phyloP scores from a whole-genome alignment of 371 early-diverging fungal species.

The Mortierella sp. region DNA sequence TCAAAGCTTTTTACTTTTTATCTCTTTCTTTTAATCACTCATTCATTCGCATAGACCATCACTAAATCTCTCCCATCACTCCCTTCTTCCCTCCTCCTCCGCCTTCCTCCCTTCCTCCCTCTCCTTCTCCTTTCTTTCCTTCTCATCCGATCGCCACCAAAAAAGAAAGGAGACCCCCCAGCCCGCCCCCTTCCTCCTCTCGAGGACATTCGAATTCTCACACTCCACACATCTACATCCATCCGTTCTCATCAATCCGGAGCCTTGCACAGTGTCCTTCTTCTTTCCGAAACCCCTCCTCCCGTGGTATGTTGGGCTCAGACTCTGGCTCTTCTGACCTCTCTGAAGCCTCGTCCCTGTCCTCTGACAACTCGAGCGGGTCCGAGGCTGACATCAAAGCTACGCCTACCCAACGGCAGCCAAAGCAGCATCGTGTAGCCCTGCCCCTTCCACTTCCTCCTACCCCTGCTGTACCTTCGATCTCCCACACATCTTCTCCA shows the following conservation, averaged over 20 bases:
- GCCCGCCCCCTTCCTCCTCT: background rate
- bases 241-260: background rate
- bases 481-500: background rate
- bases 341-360: constrained; percentile 53
- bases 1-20: no score
- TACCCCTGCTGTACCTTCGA: background rate
- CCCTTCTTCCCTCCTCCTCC: background rate
- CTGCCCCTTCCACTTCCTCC: background rate
- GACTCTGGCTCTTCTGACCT: constrained; percentile 57
- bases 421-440: background rate
- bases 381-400: constrained; percentile 29
- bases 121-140: background rate
- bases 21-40: background rate
- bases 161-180: background rate
- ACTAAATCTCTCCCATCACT: background rate
- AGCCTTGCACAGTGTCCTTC: background rate
- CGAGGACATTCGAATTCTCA: background rate
- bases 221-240: background rate
- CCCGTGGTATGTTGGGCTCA: constrained; percentile 37
- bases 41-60: background rate
- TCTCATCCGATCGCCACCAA: constrained; percentile 3
- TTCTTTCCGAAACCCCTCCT: constrained; percentile 5
- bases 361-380: constrained; percentile 51
- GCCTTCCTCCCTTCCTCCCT: background rate
- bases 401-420: constrained; percentile 13